Evolutionary conservation across 1,139 yeast species (phyloP).

Genomic region (Eremothecium coryli): DNA sequence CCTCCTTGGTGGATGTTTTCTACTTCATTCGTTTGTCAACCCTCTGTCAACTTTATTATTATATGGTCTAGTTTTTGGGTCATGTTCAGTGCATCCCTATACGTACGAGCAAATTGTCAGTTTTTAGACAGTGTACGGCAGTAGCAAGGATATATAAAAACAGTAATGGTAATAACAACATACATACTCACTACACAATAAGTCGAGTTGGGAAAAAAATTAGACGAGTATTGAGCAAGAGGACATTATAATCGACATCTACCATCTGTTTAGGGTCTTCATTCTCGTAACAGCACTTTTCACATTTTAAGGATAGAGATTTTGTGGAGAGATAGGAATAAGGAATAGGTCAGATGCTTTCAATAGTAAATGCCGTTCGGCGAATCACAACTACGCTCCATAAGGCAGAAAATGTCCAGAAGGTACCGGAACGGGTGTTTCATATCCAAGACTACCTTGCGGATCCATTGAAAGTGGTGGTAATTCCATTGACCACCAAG

Average conservation of each 20-base stretch:
- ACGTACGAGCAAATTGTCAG: constrained; percentile 1
- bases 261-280: too few species aligned
- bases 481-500: constrained; percentile 52
- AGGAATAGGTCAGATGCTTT: not conserved
- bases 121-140: constrained; percentile 1
- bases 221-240: too few species aligned
- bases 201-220: not conserved
- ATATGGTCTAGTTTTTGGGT: constrained; percentile 4
- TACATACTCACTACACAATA: not conserved
- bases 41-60: too few species aligned
- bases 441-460: constrained; percentile 15
- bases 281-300: too few species aligned
- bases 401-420: not conserved
- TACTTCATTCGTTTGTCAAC: too few species aligned
- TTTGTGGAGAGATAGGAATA: not conserved
- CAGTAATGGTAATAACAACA: not conserved
- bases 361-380: not conserved
- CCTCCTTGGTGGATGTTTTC: too few species aligned
- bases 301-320: too few species aligned
- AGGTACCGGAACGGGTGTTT: not conserved
- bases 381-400: not conserved
- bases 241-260: too few species aligned
- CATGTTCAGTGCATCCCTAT: constrained; percentile 3
- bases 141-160: constrained; percentile 1
- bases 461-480: constrained; percentile 40